Base-by-base conservation (phyloP, 345 rosid genomes). In the Moricandia moricandioides region DNA sequence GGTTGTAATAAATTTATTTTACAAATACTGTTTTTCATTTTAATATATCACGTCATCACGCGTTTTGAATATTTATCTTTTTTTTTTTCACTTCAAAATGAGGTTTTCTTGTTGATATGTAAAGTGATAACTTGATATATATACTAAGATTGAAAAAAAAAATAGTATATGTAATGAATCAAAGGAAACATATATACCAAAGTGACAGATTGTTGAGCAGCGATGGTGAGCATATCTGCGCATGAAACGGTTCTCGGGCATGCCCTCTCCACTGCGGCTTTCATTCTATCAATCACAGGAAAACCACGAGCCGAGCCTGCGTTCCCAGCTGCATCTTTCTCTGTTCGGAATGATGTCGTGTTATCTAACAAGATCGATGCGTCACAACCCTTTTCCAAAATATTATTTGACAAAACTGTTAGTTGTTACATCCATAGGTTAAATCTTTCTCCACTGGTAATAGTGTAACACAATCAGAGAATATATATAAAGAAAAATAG, bases 181-280 rank as follows among this genome's bases (percentile, higher is more conserved):
- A 6, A 66, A 66, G 35, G 4, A 39, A n/a, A n/a, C 7, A 45
- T 27, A 63, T 26, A 2, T 72, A 86, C 96, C 57, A 84, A 82
- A 45, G 80, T 85, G 0, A 87, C 87, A 10, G 91, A 88, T 34
- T 90, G 92, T 30, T 86, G 88, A 70, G 96, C 91, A 2, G 86
- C 87, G 6, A 88, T 84, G 3, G 92, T 80, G 26, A 90, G 79
- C 24, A 89, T 80, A 39, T 88, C 92, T 7, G 91, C 91, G 65
- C 93, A 90, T 12, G 96, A 87, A 37, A 90, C 90, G 4, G 79
- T 83, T 0, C 84, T 78, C 4, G 89, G 85, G 37, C 96, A 88
- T 0, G 79, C 71, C 47, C 66, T 82, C 62, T 88, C 93, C 2
- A 88, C 83, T 18, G 82, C 88, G 0, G 77, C 57, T 65, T 90